phyloP scores from a whole-genome alignment of 2,329 filamentous ascomycete species.

The Amesomyces nigricolor region DNA sequence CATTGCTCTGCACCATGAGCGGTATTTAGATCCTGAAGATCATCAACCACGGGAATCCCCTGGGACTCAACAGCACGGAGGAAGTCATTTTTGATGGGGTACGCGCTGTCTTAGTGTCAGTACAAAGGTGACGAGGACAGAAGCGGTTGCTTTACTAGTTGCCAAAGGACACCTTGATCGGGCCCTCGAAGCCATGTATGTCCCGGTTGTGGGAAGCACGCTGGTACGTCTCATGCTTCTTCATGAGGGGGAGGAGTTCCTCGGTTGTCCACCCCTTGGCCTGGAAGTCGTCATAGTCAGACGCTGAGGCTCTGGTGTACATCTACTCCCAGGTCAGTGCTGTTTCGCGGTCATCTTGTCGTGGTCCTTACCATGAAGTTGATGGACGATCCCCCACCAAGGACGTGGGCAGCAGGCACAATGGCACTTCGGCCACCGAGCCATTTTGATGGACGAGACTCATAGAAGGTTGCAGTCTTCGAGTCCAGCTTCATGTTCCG shows the following conservation, averaged over 20 bases:
- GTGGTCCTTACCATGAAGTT: slow-evolving; percentile 62
- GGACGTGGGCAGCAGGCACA: slow-evolving; percentile 67
- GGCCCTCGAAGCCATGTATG: slow-evolving; percentile 70
- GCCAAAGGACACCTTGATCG: slow-evolving; percentile 76
- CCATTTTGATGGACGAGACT: slow-evolving; percentile 68
- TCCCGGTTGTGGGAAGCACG: slow-evolving; percentile 58
- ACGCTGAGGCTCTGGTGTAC: slow-evolving; percentile 67
- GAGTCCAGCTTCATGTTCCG: slow-evolving; percentile 73
- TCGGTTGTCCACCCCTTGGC: slow-evolving; percentile 74
- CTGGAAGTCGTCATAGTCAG: slow-evolving; percentile 74
- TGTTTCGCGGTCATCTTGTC: not conserved
- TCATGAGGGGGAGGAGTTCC: slow-evolving; percentile 70
- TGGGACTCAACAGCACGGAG: slow-evolving; percentile 46
- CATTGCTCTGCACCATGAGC: slow-evolving; percentile 72
- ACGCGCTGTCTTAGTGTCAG: slow-evolving; percentile 43
- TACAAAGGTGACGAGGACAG: not conserved
- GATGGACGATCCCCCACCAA: slow-evolving; percentile 68
- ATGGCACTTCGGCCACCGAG: slow-evolving; percentile 65
- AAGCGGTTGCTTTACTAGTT: slow-evolving; percentile 48
- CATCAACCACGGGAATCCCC: slow-evolving; percentile 61
- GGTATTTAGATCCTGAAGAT: slow-evolving; percentile 66
- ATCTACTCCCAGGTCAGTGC: slow-evolving; percentile 41
- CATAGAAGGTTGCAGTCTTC: slow-evolving; percentile 76
- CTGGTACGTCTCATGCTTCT: slow-evolving; percentile 76
- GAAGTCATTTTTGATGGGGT: slow-evolving; percentile 70